These are phyloP conservation scores for Fusarium nanum DNA, from an alignment of 2,329 filamentous ascomycete genomes.

Conservation along the genomic window DNA sequence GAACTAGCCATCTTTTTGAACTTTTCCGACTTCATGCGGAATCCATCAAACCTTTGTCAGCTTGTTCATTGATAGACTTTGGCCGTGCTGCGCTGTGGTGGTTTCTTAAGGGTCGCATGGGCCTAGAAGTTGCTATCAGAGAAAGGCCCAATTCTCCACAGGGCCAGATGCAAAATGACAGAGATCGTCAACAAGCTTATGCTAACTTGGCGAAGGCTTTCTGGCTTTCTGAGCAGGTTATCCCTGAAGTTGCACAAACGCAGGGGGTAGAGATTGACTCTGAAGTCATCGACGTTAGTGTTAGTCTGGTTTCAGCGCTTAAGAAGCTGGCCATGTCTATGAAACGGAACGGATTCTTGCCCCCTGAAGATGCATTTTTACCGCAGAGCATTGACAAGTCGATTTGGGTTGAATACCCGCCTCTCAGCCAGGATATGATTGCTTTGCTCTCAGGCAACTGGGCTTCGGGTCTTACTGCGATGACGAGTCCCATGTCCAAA, in stretches of 20 bases:
- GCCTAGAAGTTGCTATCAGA: slow-evolving; percentile 78
- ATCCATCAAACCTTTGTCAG: slow-evolving; percentile 72
- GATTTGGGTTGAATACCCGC: slow-evolving; percentile 84
- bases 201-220: slow-evolving; percentile 86
- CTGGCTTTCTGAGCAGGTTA: slow-evolving; percentile 76
- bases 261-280: slow-evolving; percentile 56
- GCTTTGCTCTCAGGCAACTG: slow-evolving; percentile 75
- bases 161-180: slow-evolving; percentile 64
- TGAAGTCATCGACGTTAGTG: slow-evolving; percentile 65
- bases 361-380: slow-evolving; percentile 74
- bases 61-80: slow-evolving; percentile 74
- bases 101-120: slow-evolving; percentile 84
- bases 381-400: slow-evolving; percentile 82
- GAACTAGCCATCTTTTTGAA: slow-evolving; percentile 79
- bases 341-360: slow-evolving; percentile 83
- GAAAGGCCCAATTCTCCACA: slow-evolving; percentile 66
- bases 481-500: slow-evolving; percentile 58
- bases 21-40: slow-evolving; percentile 84
- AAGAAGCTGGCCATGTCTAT: slow-evolving; percentile 83
- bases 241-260: slow-evolving; percentile 61
- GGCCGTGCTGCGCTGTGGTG: slow-evolving; percentile 84
- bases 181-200: slow-evolving; percentile 79
- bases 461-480: slow-evolving; percentile 61
- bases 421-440: slow-evolving; percentile 76
- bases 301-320: slow-evolving; percentile 71